Evolutionary conservation across 495 filamentous ascomycete species (phyloP).

Genomic region (Evansstolkia leycettana): DNA sequence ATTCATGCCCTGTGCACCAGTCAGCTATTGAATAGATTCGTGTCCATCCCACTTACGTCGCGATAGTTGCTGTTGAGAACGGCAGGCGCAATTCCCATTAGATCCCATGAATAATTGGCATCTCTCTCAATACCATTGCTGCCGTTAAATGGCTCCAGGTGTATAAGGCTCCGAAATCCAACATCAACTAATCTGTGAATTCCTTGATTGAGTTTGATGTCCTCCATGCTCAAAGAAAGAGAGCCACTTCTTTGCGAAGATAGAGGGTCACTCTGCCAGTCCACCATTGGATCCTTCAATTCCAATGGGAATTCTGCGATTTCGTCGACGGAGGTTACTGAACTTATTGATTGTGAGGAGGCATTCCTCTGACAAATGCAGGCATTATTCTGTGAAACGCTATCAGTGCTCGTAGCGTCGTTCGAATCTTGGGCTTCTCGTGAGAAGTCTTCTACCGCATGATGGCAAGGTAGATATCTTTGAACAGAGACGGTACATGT

Average conservation of each 20-base stretch:
- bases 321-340: too few relatives aligned
- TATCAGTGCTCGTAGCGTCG: too few relatives aligned
- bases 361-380: too few relatives aligned
- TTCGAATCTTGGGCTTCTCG: too few relatives aligned
- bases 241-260: background rate
- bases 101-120: constrained; percentile 3
- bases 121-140: constrained; percentile 1
- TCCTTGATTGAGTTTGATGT: background rate
- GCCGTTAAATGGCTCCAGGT: constrained; percentile 2
- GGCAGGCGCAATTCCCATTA: constrained; percentile 19
- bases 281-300: too few relatives aligned
- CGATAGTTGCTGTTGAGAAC: constrained; percentile 24
- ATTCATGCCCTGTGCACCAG: constrained; percentile 20
- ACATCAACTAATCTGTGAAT: constrained; percentile 11
- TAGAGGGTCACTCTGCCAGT: background rate
- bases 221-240: background rate
- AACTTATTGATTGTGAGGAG: too few relatives aligned
- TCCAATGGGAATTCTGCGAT: too few relatives aligned
- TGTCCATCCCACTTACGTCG: constrained; percentile 12
- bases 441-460: too few relatives aligned
- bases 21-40: background rate
- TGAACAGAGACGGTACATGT: background rate
- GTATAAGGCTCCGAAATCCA: constrained; percentile 17
- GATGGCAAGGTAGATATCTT: too few relatives aligned
- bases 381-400: too few relatives aligned